phyloP scores from a whole-genome alignment of 1,284 basidiomycete genomes.

The Rhodotorula mucilaginosa region DNA sequence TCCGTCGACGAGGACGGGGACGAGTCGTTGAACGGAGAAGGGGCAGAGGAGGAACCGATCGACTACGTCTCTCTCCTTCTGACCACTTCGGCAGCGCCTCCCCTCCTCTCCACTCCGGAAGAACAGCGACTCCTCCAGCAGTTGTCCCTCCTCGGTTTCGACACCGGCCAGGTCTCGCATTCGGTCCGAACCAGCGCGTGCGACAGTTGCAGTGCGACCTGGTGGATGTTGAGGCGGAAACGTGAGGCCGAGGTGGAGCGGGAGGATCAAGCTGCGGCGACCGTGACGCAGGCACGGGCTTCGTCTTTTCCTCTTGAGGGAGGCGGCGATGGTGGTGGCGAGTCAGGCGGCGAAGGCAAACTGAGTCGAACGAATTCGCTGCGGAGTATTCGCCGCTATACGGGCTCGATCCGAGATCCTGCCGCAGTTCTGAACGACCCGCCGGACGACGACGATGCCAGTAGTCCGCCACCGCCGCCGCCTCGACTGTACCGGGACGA shows the following conservation, averaged over 20 bases:
- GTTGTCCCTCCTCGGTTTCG: conserved; percentile 76
- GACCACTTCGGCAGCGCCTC: conserved; percentile 60
- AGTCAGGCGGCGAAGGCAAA: neutral
- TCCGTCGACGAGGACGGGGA: neutral
- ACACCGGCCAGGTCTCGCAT: conserved; percentile 90
- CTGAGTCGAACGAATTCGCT: conserved; percentile 6
- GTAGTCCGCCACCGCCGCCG: neutral
- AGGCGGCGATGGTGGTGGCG: neutral
- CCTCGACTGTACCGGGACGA: neutral
- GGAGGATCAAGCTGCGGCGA: conserved; percentile 2
- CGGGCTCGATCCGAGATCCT: neutral
- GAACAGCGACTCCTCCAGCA: conserved; percentile 78
- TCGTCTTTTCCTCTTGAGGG: no score
- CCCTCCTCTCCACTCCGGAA: conserved; percentile 77
- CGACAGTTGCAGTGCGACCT: conserved; percentile 83
- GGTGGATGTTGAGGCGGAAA: conserved; percentile 86
- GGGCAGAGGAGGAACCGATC: neutral
- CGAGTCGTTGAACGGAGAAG: neutral
- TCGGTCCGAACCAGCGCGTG: conserved; percentile 89
- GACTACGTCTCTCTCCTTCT: conserved; percentile 67
- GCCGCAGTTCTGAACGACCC: neutral
- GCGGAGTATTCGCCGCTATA: neutral
- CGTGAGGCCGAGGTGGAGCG: conserved; percentile 43
- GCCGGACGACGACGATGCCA: neutral
- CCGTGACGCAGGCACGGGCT: no score